A percentile compares a stretch with the other conserved stretches of the same genome.
Evolutionary conservation across 164 flowering plant genomes (phyloP).

Genomic region (Vitis rotundifolia): DNA sequence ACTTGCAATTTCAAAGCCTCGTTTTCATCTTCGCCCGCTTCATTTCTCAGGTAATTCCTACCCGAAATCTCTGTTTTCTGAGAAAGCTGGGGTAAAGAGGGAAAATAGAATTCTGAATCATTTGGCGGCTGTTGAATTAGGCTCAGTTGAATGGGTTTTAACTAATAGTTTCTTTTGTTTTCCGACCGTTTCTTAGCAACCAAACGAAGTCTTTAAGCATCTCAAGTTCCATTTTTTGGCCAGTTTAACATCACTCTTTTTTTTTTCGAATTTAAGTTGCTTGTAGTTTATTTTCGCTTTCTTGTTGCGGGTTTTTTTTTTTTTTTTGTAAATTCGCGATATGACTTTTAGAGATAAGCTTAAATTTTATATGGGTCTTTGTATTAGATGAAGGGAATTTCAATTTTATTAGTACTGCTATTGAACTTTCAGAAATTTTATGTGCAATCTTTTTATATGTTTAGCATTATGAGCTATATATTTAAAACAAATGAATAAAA

Average conservation of each 20-base stretch:
- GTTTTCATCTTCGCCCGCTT: slow-evolving; percentile 14
- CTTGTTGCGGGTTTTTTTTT: too few relatives aligned
- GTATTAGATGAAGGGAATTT: too few relatives aligned
- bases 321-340: too few relatives aligned
- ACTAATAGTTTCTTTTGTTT: not conserved
- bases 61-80: not conserved
- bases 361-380: too few relatives aligned
- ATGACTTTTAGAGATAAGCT: too few relatives aligned
- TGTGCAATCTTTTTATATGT: too few relatives aligned
- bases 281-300: not conserved
- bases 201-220: not conserved
- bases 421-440: too few relatives aligned
- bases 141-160: not conserved
- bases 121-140: not conserved
- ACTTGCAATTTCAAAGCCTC: slow-evolving; percentile 18
- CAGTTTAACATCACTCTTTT: not conserved
- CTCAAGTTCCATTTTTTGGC: not conserved
- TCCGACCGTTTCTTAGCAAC: not conserved
- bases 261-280: not conserved
- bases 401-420: too few relatives aligned
- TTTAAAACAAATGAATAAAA: too few relatives aligned
- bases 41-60: slow-evolving; percentile 36
- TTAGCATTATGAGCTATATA: too few relatives aligned
- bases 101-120: not conserved
- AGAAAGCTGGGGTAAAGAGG: not conserved